These are phyloP conservation scores for Phaeomoniella chlamydospora DNA, from an alignment of 2,329 filamentous ascomycete species.

Conservation along the genomic window DNA sequence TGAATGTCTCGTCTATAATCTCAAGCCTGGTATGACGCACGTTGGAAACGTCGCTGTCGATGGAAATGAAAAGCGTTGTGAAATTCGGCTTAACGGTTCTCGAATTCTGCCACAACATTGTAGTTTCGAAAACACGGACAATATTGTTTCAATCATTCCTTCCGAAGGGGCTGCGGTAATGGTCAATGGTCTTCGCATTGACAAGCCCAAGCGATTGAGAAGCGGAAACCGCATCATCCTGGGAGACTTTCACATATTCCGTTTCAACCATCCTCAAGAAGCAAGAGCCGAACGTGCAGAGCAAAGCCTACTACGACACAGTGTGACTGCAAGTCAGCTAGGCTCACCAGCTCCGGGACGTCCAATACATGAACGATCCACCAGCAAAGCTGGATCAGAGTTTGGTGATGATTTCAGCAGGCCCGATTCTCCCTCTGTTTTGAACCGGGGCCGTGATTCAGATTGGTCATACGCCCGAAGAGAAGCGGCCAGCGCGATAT, in stretches of 20 bases:
- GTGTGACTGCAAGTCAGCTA: constrained; percentile 50
- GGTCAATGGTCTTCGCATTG: constrained; percentile 87
- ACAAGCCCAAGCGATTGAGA: constrained; percentile 70
- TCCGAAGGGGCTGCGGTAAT: constrained; percentile 90
- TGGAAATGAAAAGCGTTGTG: constrained; percentile 56
- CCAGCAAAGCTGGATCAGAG: constrained; percentile 68
- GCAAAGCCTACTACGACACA: constrained; percentile 75
- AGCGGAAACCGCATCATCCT: constrained; percentile 92
- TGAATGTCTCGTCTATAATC: constrained; percentile 93
- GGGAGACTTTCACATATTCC: constrained; percentile 96
- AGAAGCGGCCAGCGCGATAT: constrained; percentile 81
- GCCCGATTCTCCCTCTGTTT: constrained; percentile 63
- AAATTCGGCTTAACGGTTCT: constrained; percentile 86
- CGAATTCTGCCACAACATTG: constrained; percentile 90
- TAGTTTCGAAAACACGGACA: constrained; percentile 83
- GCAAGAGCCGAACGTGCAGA: constrained; percentile 84
- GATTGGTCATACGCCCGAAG: constrained; percentile 91
- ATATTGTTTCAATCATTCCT: constrained; percentile 80
- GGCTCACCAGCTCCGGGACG: constrained; percentile 48
- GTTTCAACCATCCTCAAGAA: constrained; percentile 96
- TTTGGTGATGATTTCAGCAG: constrained; percentile 56
- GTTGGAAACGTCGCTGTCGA: constrained; percentile 65
- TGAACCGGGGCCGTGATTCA: constrained; percentile 56
- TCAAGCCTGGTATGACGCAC: constrained; percentile 87
- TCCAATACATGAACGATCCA: constrained; percentile 60